Evolutionary conservation across 768 basidiomycete genomes (phyloP), one percentile per base, ranked within the genome.

Genomic region (Fibroporia radiculosa): DNA sequence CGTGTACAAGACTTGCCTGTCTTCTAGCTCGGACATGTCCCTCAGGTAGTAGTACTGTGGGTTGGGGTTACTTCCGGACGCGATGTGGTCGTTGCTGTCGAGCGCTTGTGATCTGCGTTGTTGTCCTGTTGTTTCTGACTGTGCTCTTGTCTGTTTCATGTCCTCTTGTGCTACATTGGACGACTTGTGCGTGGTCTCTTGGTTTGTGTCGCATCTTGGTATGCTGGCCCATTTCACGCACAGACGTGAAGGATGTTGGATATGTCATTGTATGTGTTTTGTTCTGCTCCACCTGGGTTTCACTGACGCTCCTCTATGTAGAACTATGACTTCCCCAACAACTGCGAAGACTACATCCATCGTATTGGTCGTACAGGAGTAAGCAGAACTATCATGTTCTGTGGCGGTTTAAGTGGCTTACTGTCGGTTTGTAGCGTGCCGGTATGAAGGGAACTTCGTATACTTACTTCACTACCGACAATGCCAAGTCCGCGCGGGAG

Each of bases 231-330:
- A 56, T 58, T 54, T 61, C 61, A 53, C 61, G 42, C 44, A 45
- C 69, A 96, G 95, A 96, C 74, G 93, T 98, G 68, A 97, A 98
- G 84, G 93, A 98, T 70, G 93, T 98, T 56, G 85, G 88, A 56
- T 97, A 93, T 67, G 93, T 97, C 52, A 91, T 98, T 56, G 90
- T 92, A 56, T 63, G 89, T 77, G 12, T 41, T 42, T 45, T 42
- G 35, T 5, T 39, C 26, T 49, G 18, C 38, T 28, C 24, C 2
- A 18, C 7, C 26, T 10, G 26, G 14, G 40, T 40, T 33, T 40
- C 11, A 0, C 36, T 51, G 31, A 49, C 39, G 25, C 32, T 31
- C 2, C 27, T 44, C 27, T n/a, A 34, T 41, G 2, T 53, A 93
- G 92, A 93, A 93, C 67, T 93, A 89, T 63, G 93, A 97, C 63